Conservation (phyloP, 2,329 filamentous ascomycete genomes). For the Arachnopeziza araneosa region DNA sequence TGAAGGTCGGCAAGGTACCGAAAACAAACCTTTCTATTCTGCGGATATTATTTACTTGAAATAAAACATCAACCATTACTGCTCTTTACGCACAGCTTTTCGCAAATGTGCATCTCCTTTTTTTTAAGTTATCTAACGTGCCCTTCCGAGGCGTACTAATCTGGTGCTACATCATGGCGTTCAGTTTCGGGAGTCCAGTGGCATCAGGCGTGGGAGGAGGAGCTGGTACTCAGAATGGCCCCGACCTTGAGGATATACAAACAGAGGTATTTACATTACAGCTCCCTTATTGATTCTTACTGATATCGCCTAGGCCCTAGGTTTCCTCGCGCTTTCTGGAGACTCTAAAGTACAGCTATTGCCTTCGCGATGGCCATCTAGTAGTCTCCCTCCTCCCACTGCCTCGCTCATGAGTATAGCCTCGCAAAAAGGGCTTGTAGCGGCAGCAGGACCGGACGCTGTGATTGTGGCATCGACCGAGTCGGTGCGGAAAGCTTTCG, state of each 20-base stretch:
- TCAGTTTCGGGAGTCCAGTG: not conserved
- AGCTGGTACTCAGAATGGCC: constrained; percentile 44
- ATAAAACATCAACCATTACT: too few species aligned
- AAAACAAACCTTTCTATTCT: too few species aligned
- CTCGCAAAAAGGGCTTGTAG: constrained; percentile 71
- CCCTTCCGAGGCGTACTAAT: not conserved
- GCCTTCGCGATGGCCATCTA: constrained; percentile 67
- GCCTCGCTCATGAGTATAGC: constrained; percentile 82
- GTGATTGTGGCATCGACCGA: constrained; percentile 74
- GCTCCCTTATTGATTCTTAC: not conserved
- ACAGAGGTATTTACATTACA: constrained; percentile 60
- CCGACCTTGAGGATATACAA: constrained; percentile 70
- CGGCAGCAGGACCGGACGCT: constrained; percentile 77
- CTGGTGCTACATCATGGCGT: not conserved
- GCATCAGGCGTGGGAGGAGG: not conserved
- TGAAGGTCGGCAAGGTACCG: too few species aligned
- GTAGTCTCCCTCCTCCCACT: constrained; percentile 61
- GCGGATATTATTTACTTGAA: too few species aligned
- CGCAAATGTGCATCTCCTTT: not conserved
- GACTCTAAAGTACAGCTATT: constrained; percentile 78
- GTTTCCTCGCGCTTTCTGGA: constrained; percentile 73
- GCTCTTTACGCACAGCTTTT: not conserved
- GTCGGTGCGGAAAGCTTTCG: constrained; percentile 70
- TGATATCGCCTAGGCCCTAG: constrained; percentile 51
- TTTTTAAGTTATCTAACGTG: not conserved